Evolutionary conservation across 2,329 filamentous ascomycete genomes (phyloP).

Genomic region (Phyllosticta paracitricarpa): DNA sequence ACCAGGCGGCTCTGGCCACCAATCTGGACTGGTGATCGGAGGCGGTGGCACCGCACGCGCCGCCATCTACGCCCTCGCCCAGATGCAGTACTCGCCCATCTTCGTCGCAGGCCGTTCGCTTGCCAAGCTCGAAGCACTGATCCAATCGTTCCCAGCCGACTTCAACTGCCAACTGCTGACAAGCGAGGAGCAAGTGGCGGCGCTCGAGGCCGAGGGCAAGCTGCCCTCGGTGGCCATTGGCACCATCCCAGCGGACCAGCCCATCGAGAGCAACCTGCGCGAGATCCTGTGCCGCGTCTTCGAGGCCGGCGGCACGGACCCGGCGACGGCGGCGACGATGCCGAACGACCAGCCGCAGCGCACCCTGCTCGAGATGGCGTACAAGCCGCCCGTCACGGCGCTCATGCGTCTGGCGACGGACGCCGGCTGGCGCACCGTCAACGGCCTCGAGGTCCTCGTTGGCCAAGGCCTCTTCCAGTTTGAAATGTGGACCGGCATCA

Average conservation of each 20-base stretch:
- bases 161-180: constrained; percentile 63
- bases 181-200: constrained; percentile 39
- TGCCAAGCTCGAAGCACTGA: constrained; percentile 57
- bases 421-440: constrained; percentile 71
- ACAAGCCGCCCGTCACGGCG: constrained; percentile 75
- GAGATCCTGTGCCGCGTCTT: constrained; percentile 52
- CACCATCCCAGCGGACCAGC: constrained; percentile 80
- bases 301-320: constrained; percentile 18
- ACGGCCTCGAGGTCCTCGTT: constrained; percentile 79
- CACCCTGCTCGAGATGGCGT: constrained; percentile 87
- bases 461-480: constrained; percentile 82
- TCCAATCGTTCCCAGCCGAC: constrained; percentile 59
- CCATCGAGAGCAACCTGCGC: constrained; percentile 63
- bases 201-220: constrained; percentile 35
- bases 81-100: constrained; percentile 74
- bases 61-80: constrained; percentile 77
- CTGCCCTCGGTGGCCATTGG: constrained; percentile 67
- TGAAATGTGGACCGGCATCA: constrained; percentile 75
- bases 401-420: constrained; percentile 75
- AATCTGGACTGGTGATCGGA: constrained; percentile 66
- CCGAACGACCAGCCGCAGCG: constrained; percentile 25
- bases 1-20: constrained; percentile 22
- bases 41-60: constrained; percentile 87
- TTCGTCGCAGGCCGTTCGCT: constrained; percentile 75
- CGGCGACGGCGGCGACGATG: constrained; percentile 38